Evolutionary conservation across 441 rosid species (phyloP), one percentile per base, ranked within the genome.

Genomic region (Manihot esculenta): DNA sequence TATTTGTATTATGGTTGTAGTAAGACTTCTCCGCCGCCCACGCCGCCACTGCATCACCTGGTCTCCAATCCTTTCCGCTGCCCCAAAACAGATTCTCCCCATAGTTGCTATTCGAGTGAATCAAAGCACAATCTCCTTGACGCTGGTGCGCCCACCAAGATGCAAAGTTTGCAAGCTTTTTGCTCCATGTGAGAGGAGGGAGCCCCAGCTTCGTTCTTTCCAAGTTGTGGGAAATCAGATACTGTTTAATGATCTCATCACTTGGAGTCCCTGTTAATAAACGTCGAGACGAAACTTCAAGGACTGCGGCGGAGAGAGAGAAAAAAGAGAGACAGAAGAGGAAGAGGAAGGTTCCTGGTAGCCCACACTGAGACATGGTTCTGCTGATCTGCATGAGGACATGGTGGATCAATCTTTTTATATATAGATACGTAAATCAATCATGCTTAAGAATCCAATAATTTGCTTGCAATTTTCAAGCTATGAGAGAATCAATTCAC

Each of bases 81-180:
- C 87, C 94, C 90, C 92, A 84, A 23, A 87, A 85, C 23, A 85
- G 78, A 72, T 84, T 89, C 69, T 84, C 89, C 0, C 90, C 92
- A 17, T 87, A 87, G 47, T 82, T 23, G 68, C 84, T 69, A 0
- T 71, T 66, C 0, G 92, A 87, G 74, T 87, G 92, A 30, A 84
- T 24, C 74, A 89, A 74, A 0, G 72, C 71, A 20, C 90, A 89
- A 15, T 89, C 92, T 45, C 69, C 74, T 26, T 33, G 80, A 12
- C 86, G 69, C 10, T 66, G 77, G 63, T 48, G 50, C 0, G 84
- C 84, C 89, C 92, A 82, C 72, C 75, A 69, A 0, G 74, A 58
- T 0, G 91, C 88, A 10, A 70, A 84, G n/a, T 71, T 59, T 2
- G 86, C 86, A 0, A 89, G 81, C 65, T 72, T 79, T 13, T 78